Evolutionary conservation across 2,329 filamentous ascomycete species (phyloP), one percentile per base, ranked within the genome.

Genomic region (Ambrosiella xylebori): DNA sequence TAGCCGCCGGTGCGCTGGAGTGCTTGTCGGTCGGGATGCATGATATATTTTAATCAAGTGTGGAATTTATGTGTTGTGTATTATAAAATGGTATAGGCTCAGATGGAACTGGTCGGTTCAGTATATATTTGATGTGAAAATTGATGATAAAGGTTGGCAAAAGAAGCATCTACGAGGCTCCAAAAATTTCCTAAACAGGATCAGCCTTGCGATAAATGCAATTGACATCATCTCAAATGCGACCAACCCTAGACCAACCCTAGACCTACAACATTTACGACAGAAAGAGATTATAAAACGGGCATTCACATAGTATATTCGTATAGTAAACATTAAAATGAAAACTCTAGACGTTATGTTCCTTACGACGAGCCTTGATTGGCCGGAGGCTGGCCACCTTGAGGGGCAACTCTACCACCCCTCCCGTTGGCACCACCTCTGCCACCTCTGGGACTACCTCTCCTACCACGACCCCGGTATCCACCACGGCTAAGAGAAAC

Each of bases 11-110:
- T 40, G 17, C 27, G 37, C 49, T 81, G 75, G 76, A 80, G 77
- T 49, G 76, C 77, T 63, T 70, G 73, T 56, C 78, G 71, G 50
- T 68, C 75, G 11, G 78, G 76, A 65, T 81, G 74, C 78, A 81
- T 81, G 50, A 60, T 66, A 51, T 27, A n/a, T 15, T 51, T 35
- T 11, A 41, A 27, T 27, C 27, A 27, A 27, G 27, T 27, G 4
- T 27, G 27, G 27, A 27, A 27, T 27, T 37, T 51, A 6, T 15
- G n/a, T 35, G 47, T 51, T 27, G 19, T 15, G 27, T 27, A 35
- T 27, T 35, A 27, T 27, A 2, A 27, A 27, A 27, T 27, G 27
- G 27, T 27, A 4, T 15, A n/a, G 19, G 5, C 19, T 47, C n/a
- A 8, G 40, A n/a, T 41, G 2, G 6, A 12, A 12, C n/a, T 15